These are phyloP conservation scores for Fusarium verrucosum DNA, from an alignment of 2,329 filamentous ascomycete genomes.

Conservation along the genomic window DNA sequence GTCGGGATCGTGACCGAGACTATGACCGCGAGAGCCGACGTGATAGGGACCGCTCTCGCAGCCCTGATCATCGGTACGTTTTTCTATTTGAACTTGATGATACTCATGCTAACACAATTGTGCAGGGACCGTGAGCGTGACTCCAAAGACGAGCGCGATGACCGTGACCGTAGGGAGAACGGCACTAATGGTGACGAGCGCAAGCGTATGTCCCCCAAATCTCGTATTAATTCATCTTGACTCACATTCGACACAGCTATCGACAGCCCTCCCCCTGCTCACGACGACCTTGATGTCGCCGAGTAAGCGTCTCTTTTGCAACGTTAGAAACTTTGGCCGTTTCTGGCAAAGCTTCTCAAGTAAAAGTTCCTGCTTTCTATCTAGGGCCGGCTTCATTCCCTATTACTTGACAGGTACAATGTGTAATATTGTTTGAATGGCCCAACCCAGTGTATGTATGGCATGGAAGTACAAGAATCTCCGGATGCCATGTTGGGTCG, in stretches of 20 bases:
- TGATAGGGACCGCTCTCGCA: constrained; percentile 79
- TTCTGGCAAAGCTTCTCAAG: constrained; percentile 24
- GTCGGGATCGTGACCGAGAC: constrained; percentile 81
- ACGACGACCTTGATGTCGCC: constrained; percentile 96
- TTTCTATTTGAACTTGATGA: not conserved
- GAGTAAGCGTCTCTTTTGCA: constrained; percentile 62
- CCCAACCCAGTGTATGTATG: constrained; percentile 27
- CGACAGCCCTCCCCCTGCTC: constrained; percentile 82
- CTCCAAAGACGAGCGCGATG: constrained; percentile 72
- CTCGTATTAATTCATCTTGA: constrained; percentile 6
- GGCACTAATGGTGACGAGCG: constrained; percentile 86
- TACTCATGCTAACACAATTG: constrained; percentile 16
- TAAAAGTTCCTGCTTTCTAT: constrained; percentile 41
- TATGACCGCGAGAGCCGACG: constrained; percentile 79
- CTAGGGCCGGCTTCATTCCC: constrained; percentile 34
- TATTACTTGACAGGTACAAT: constrained; percentile 37
- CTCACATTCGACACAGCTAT: constrained; percentile 57
- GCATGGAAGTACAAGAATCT: constrained; percentile 37
- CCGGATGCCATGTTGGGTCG: constrained; percentile 28
- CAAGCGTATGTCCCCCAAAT: constrained; percentile 71
- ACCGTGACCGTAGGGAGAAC: constrained; percentile 78
- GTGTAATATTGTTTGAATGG: constrained; percentile 38
- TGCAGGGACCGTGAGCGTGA: constrained; percentile 64
- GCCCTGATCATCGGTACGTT: constrained; percentile 68
- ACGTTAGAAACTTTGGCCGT: constrained; percentile 14